Conservation (phyloP, 768 basidiomycete genomes). For the Solioccasus polychromus region DNA sequence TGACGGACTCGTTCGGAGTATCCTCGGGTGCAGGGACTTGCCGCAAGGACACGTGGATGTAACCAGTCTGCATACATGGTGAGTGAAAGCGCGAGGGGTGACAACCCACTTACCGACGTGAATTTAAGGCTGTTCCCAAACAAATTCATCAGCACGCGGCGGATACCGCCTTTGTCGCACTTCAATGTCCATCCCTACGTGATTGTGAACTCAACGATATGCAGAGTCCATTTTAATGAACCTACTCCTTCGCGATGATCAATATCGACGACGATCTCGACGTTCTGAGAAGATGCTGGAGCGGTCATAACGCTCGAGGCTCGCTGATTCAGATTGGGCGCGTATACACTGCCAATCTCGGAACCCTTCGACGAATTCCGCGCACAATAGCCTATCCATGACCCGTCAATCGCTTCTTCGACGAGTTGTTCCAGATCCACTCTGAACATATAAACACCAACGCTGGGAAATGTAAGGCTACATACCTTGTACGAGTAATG, state of each 20-base stretch:
- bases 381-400: conserved; percentile 90
- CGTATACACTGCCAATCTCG: conserved; percentile 91
- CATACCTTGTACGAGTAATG: conserved; percentile 65
- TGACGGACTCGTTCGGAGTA: conserved; percentile 57
- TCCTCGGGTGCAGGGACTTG: conserved; percentile 60
- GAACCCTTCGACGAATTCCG: conserved; percentile 68
- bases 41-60: conserved; percentile 79
- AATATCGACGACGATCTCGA: conserved; percentile 89
- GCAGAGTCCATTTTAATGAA: conserved; percentile 2
- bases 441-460: conserved; percentile 24
- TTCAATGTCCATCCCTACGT: conserved; percentile 78
- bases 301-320: conserved; percentile 39
- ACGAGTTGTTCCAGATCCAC: conserved; percentile 80
- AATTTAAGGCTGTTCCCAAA: conserved; percentile 95
- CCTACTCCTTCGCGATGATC: conserved; percentile 66
- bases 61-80: conserved; percentile 61
- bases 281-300: conserved; percentile 40
- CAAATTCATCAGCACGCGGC: conserved; percentile 90
- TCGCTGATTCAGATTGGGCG: conserved; percentile 57
- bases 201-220: conserved; percentile 4
- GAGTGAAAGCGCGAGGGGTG: background rate
- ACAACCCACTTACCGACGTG: conserved; percentile 56
- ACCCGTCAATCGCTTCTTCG: conserved; percentile 89
- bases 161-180: conserved; percentile 90
- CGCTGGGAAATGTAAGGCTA: conserved; percentile 6